These are phyloP conservation scores for Phaffia australis DNA, from an alignment of 768 basidiomycete genomes.

Conservation along the genomic window DNA sequence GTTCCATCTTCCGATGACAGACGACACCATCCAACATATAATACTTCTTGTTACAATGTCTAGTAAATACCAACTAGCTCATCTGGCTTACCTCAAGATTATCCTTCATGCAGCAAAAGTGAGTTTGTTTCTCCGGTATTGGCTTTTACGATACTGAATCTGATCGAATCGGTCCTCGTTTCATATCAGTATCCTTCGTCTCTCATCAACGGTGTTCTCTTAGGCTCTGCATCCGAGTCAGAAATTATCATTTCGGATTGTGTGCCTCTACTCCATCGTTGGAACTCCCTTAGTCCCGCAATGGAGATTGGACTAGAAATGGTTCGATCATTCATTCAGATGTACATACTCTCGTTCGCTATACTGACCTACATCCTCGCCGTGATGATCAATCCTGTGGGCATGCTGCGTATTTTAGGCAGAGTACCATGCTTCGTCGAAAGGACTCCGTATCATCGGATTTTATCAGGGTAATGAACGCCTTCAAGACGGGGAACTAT, in stretches of 20 bases:
- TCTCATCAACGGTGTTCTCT: slow-evolving; percentile 65
- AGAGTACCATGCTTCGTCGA: slow-evolving; percentile 26
- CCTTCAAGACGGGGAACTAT: slow-evolving; percentile 51
- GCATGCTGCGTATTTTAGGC: slow-evolving; percentile 26
- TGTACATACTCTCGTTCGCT: slow-evolving; percentile 4
- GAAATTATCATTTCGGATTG: slow-evolving; percentile 47
- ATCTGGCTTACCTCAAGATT: slow-evolving; percentile 59
- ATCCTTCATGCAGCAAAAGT: slow-evolving; percentile 61
- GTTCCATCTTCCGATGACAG: not conserved
- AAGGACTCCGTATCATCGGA: slow-evolving; percentile 26
- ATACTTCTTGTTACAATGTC: not conserved
- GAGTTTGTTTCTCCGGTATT: not conserved
- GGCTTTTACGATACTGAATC: not conserved
- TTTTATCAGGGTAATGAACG: slow-evolving; percentile 42
- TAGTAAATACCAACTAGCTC: slow-evolving; percentile 46
- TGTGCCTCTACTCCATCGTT: slow-evolving; percentile 69
- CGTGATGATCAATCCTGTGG: not conserved
- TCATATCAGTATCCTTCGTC: slow-evolving; percentile 54
- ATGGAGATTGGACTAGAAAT: slow-evolving; percentile 75
- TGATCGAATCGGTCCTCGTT: too few relatives aligned
- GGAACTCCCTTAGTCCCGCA: slow-evolving; percentile 72
- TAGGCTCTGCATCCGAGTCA: slow-evolving; percentile 46
- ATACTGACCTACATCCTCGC: slow-evolving; percentile 34
- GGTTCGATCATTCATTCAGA: slow-evolving; percentile 40
- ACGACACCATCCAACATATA: too few relatives aligned